phyloP scores from a whole-genome alignment of 2,329 filamentous ascomycete species.

The Exophiala sp. region DNA sequence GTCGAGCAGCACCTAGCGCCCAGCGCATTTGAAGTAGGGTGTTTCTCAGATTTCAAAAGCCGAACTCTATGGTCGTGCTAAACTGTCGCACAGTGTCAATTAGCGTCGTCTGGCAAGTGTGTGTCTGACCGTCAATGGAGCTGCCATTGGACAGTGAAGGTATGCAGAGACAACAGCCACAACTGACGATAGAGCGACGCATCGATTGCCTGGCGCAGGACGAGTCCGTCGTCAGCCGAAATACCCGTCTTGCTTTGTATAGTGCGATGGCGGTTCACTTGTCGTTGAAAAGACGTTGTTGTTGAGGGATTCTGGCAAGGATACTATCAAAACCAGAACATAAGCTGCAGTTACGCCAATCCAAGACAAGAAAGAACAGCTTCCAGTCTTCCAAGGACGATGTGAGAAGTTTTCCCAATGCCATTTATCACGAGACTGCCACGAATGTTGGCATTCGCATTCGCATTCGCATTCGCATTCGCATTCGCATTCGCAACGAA shows the following conservation, averaged over 20 bases:
- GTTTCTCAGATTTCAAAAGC: slow-evolving; percentile 33
- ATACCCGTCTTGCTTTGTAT: slow-evolving; percentile 49
- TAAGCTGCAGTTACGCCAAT: slow-evolving; percentile 31
- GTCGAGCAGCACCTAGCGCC: slow-evolving; percentile 32
- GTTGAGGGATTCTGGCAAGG: slow-evolving; percentile 48
- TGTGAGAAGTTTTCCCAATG: slow-evolving; percentile 34
- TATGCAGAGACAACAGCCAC: slow-evolving; percentile 52
- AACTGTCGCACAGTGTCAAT: slow-evolving; percentile 30
- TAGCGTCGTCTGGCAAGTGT: slow-evolving; percentile 4
- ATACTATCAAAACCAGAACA: slow-evolving; percentile 24
- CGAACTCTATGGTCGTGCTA: slow-evolving; percentile 36
- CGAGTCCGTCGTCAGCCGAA: slow-evolving; percentile 46
- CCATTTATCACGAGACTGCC: slow-evolving; percentile 45
- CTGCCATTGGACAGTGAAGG: slow-evolving; percentile 50
- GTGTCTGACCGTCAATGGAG: no score
- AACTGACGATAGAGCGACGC: slow-evolving; percentile 51
- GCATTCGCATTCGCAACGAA: no score
- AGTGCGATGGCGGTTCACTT: slow-evolving; percentile 49
- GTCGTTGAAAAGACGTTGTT: slow-evolving; percentile 41
- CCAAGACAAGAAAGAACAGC: slow-evolving; percentile 50
- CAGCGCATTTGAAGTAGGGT: slow-evolving; percentile 37
- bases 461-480: slow-evolving; percentile 24
- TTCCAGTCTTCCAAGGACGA: slow-evolving; percentile 39
- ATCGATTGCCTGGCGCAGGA: slow-evolving; percentile 43
- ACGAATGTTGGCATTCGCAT: slow-evolving; percentile 32